These are phyloP conservation scores for Candida incommunis DNA, from an alignment of 805 yeast genomes.

Conservation along the genomic window DNA sequence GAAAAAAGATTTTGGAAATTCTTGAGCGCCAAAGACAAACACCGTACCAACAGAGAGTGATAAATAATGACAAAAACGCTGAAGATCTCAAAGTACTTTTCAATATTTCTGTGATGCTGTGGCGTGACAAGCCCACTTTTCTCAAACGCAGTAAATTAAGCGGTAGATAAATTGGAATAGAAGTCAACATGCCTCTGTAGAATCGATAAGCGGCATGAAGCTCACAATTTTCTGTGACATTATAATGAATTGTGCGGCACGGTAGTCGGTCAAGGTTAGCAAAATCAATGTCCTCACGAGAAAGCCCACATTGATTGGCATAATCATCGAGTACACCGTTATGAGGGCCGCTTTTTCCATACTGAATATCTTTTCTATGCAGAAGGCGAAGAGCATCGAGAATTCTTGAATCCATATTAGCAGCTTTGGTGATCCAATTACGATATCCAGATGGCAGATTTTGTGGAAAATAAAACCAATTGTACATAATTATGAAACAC, in stretches of 20 bases:
- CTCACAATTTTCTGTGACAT: constrained; percentile 28
- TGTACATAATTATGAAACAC: constrained; percentile 16
- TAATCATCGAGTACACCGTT: constrained; percentile 21
- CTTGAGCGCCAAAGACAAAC: constrained; percentile 31
- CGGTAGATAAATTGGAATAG: constrained; percentile 29
- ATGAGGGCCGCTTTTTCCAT: constrained; percentile 23
- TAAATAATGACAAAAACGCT: constrained; percentile 29
- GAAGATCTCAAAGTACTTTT: constrained; percentile 27
- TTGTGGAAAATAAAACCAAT: constrained; percentile 24
- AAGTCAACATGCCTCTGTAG: constrained; percentile 27
- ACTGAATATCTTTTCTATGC: constrained; percentile 20
- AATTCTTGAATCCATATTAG: constrained; percentile 31
- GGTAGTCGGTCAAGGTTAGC: constrained; percentile 21
- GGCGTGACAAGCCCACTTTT: constrained; percentile 7
- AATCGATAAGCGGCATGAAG: constrained; percentile 33
- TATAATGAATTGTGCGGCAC: constrained; percentile 30
- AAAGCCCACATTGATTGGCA: constrained; percentile 23
- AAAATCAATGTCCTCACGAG: constrained; percentile 22
- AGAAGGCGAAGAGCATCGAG: constrained; percentile 21
- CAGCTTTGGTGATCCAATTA: constrained; percentile 36
- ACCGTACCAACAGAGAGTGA: constrained; percentile 31
- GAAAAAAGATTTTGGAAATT: constrained; percentile 8
- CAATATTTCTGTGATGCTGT: constrained; percentile 5
- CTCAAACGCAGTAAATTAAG: constrained; percentile 22
- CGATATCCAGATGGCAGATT: constrained; percentile 30